phyloP scores from a whole-genome alignment of 768 basidiomycete genomes.

The Chalciporus chontae region DNA sequence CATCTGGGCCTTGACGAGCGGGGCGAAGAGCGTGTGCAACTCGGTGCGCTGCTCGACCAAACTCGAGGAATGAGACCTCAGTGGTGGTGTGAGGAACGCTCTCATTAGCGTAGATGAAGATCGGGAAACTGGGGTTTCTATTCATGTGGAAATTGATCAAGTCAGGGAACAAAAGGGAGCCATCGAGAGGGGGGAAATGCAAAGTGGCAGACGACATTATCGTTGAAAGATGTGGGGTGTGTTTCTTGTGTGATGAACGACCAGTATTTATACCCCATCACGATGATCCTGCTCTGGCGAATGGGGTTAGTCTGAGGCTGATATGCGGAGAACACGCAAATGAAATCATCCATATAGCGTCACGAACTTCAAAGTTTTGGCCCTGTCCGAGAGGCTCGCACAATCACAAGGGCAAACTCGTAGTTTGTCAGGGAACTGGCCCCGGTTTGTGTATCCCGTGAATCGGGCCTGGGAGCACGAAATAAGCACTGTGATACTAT shows the following conservation, averaged over 20 bases:
- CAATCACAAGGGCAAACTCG: no score
- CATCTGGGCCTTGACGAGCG: conserved; percentile 19
- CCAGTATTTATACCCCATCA: no score
- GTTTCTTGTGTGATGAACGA: not conserved
- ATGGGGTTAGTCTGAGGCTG: no score
- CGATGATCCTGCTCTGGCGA: no score
- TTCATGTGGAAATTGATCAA: conserved; percentile 24
- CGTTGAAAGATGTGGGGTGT: not conserved
- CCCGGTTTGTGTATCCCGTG: no score
- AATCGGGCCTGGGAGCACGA: no score
- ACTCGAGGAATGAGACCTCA: conserved; percentile 27
- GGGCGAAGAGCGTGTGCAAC: conserved; percentile 41
- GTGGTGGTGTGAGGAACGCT: conserved; percentile 6
- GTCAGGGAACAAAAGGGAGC: conserved; percentile 23
- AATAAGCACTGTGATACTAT: no score
- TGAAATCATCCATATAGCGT: no score
- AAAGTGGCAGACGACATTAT: conserved; percentile 2
- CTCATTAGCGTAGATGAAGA: conserved; percentile 17
- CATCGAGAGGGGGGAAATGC: conserved; percentile 22
- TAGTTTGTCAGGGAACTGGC: no score
- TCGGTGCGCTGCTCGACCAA: conserved; percentile 28
- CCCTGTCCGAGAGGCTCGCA: no score
- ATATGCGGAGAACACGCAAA: no score
- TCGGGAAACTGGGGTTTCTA: conserved; percentile 22
- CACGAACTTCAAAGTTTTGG: no score